A percentile compares a stretch with the other conserved stretches of the same genome.
Conservation (phyloP, 257 asterid genomes). For the Galeopsis tetrahit region DNA sequence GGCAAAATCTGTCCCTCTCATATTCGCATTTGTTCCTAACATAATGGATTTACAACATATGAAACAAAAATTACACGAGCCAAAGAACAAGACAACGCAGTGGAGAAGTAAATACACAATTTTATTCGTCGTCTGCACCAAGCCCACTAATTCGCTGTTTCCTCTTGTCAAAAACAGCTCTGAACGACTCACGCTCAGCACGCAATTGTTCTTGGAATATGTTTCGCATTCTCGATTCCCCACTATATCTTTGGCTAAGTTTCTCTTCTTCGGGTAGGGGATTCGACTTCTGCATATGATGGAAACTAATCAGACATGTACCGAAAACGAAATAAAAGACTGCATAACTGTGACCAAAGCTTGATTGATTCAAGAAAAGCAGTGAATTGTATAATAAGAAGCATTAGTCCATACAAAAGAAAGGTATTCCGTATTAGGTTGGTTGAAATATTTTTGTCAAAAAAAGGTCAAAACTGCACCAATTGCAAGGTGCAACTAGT, state of each 20-base stretch:
- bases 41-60: conserved; percentile 21
- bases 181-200: conserved; percentile 87
- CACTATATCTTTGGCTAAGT: conserved; percentile 34
- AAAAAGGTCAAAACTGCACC: no score
- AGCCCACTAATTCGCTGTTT: conserved; percentile 62
- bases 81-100: not conserved
- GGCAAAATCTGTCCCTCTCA: not conserved
- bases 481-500: no score
- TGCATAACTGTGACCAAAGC: no score
- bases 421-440: no score
- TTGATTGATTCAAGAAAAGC: no score
- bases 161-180: conserved; percentile 85
- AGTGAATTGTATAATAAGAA: no score
- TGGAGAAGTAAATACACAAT: not conserved
- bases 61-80: not conserved
- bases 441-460: no score
- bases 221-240: conserved; percentile 54
- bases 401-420: no score
- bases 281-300: conserved; percentile 71
- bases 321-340: not conserved
- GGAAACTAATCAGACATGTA: conserved; percentile 10
- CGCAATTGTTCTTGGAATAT: conserved; percentile 75
- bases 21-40: not conserved
- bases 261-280: conserved; percentile 79
- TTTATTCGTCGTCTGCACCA: conserved; percentile 48